phyloP scores from a whole-genome alignment of 495 filamentous ascomycete genomes.

The Pseudoneurospora amorphoporcata region DNA sequence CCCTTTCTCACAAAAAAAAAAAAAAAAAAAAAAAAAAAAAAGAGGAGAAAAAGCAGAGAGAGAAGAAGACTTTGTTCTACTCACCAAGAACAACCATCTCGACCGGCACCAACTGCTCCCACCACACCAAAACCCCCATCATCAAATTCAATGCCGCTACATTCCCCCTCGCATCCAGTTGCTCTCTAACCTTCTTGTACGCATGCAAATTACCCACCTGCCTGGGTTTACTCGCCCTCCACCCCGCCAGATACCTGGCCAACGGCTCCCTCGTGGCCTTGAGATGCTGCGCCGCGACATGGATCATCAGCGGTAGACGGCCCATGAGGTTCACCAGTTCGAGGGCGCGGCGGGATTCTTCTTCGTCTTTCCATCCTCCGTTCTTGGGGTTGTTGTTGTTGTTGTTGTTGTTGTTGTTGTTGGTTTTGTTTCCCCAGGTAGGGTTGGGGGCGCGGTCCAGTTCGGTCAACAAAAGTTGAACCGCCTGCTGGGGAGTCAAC shows the following conservation, averaged over 20 bases:
- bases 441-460: constrained; percentile 22
- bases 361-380: constrained; percentile 42
- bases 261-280: constrained; percentile 62
- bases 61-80: constrained; percentile 8
- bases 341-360: constrained; percentile 49
- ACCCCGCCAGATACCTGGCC: constrained; percentile 58
- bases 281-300: constrained; percentile 65
- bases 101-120: constrained; percentile 64
- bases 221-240: constrained; percentile 44
- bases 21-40: too few species aligned
- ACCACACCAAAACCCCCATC: constrained; percentile 57
- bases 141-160: constrained; percentile 61
- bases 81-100: constrained; percentile 60
- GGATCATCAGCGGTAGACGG: constrained; percentile 66
- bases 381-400: too few species aligned
- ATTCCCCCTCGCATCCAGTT: constrained; percentile 50
- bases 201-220: constrained; percentile 55
- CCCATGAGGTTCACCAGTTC: constrained; percentile 63
- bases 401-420: too few species aligned
- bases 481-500: constrained; percentile 40
- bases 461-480: constrained; percentile 37
- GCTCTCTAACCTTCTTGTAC: constrained; percentile 60
- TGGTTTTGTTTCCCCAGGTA: too few species aligned
- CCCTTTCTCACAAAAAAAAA: too few species aligned
- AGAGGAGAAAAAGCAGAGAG: background rate